Evolutionary conservation across 805 yeast species (phyloP).

Genomic region (Starmerella bacillaris): DNA sequence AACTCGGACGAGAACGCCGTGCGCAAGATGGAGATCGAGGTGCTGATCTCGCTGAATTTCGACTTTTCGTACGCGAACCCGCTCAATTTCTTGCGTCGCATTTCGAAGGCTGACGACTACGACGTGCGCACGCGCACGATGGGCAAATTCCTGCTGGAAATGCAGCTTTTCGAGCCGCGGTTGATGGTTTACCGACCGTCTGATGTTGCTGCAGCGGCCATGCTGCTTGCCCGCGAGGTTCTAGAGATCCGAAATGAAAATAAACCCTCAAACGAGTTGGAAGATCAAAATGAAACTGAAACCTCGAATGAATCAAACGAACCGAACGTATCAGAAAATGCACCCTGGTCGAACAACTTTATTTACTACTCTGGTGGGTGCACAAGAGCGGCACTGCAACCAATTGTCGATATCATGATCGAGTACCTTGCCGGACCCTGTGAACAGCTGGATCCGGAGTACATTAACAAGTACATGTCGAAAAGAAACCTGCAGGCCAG

Average conservation of each 20-base stretch:
- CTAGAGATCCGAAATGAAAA: too few relatives aligned
- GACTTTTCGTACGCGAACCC: slow-evolving; percentile 76
- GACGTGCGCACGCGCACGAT: slow-evolving; percentile 67
- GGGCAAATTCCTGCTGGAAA: slow-evolving; percentile 70
- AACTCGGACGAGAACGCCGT: slow-evolving; percentile 66
- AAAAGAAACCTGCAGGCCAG: slow-evolving; percentile 62
- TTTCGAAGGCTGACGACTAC: slow-evolving; percentile 80
- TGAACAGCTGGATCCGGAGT: slow-evolving; percentile 55
- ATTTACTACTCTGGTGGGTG: slow-evolving; percentile 87
- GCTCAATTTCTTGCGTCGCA: slow-evolving; percentile 71
- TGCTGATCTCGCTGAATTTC: slow-evolving; percentile 52
- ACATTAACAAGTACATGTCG: slow-evolving; percentile 81
- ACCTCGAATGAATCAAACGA: too few relatives aligned
- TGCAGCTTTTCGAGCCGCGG: slow-evolving; percentile 54
- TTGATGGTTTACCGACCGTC: slow-evolving; percentile 64
- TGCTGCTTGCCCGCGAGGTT: slow-evolving; percentile 63
- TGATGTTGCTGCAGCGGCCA: slow-evolving; percentile 67
- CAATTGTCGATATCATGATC: slow-evolving; percentile 55
- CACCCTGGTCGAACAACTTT: slow-evolving; percentile 68
- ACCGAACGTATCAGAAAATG: too few relatives aligned
- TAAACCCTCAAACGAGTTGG: too few relatives aligned
- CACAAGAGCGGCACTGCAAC: slow-evolving; percentile 50
- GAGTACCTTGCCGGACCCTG: slow-evolving; percentile 62
- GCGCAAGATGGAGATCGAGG: slow-evolving; percentile 62
- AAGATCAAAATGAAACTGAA: too few relatives aligned